Percentiles rank a stretch among this genome's conserved stretches.
phyloP scores from a whole-genome alignment of 116 monocot genomes.

The Phalaenopsis hybrid region DNA sequence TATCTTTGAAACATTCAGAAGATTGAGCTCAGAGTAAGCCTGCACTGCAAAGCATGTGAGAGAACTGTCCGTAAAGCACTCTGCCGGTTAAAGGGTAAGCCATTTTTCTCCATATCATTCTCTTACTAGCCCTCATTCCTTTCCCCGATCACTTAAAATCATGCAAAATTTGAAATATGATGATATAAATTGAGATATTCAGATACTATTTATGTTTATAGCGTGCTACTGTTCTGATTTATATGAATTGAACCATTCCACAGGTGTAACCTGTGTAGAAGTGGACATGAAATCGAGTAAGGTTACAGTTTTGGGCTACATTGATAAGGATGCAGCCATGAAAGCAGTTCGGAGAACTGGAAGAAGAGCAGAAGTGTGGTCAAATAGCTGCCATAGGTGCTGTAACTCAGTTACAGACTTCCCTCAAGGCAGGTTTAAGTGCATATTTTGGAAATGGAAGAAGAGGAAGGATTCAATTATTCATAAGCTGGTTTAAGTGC shows the following conservation, averaged over 20 bases:
- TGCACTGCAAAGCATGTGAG: constrained; percentile 40
- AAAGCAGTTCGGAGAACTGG: constrained; percentile 18
- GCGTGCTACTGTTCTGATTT: background rate
- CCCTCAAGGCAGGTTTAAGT: background rate
- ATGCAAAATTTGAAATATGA: too few species aligned
- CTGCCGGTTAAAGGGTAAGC: constrained; percentile 22
- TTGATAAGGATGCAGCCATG: constrained; percentile 10
- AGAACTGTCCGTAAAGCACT: constrained; percentile 14
- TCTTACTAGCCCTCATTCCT: background rate
- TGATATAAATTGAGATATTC: background rate
- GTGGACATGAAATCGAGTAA: constrained; percentile 19
- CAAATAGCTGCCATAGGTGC: background rate
- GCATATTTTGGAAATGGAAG: constrained; percentile 7
- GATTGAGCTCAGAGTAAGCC: constrained; percentile 24
- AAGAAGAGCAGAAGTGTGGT: constrained; percentile 8
- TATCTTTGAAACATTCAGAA: constrained; percentile 10
- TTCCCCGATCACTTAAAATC: background rate
- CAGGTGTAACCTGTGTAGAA: constrained; percentile 35
- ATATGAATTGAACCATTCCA: background rate
- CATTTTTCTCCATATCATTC: background rate
- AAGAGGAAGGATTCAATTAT: background rate
- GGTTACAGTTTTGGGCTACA: constrained; percentile 21
- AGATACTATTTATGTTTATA: background rate
- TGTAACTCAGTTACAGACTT: constrained; percentile 1
- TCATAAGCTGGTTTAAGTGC: too few species aligned